These are phyloP conservation scores for Pythium myriotylum DNA, from an alignment of 352 stramenopile genomes.

Conservation along the genomic window DNA sequence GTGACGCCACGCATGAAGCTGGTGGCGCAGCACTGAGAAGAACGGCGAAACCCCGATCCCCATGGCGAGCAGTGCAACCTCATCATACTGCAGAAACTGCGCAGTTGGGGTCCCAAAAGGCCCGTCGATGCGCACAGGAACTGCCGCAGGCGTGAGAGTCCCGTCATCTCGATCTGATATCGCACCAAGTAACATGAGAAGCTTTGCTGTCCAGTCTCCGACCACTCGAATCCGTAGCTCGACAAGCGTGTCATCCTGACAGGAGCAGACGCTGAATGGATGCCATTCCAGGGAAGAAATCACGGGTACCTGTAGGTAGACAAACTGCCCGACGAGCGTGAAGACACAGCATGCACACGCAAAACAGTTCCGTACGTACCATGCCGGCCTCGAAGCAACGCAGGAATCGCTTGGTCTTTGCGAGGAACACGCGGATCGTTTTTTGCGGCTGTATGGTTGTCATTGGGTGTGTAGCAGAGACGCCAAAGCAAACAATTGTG, in stretches of 20 bases:
- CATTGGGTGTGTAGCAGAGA: neutral
- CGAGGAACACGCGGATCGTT: conserved; percentile 35
- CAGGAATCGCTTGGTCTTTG: conserved; percentile 33
- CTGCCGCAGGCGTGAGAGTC: neutral
- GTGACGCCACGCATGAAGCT: conserved; percentile 34
- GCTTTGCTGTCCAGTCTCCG: conserved; percentile 46
- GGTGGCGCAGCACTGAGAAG: conserved; percentile 44
- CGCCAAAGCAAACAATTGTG: conserved; percentile 27
- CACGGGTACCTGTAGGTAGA: conserved; percentile 59
- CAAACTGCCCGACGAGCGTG: conserved; percentile 37
- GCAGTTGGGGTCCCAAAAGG: conserved; percentile 36
- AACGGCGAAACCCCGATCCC: conserved; percentile 52
- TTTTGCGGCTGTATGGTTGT: neutral
- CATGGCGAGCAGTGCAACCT: conserved; percentile 34
- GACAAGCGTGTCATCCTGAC: conserved; percentile 42
- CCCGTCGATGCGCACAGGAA: conserved; percentile 31
- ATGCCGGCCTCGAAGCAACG: conserved; percentile 36
- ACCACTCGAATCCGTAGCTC: conserved; percentile 44
- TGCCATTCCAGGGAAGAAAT: conserved; percentile 75
- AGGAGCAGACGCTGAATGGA: conserved; percentile 74
- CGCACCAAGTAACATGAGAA: neutral
- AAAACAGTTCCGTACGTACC: too few species aligned
- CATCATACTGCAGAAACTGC: conserved; percentile 33
- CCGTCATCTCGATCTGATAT: neutral
- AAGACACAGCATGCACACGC: neutral